Base-by-base conservation (phyloP, 345 rosid genomes). In the Noccaea bulbosa region DNA sequence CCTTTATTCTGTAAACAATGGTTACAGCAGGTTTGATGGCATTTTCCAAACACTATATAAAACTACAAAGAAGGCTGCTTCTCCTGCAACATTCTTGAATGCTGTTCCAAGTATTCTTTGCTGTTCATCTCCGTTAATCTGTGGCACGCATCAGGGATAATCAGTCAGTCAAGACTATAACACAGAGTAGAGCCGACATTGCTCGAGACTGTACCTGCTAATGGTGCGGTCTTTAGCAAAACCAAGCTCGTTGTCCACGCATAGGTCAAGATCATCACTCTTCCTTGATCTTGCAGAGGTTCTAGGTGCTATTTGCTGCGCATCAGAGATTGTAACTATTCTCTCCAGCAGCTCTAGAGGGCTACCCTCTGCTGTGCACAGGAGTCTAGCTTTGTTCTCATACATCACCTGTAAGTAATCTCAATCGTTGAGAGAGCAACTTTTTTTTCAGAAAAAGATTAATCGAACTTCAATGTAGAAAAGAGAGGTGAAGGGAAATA, bases 121-220 rank as follows among this genome's bases (percentile, higher is more conserved):
- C 93, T 94, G 80, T 94, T 94, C 97, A 94, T 86, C 81, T 94
- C 95, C 11, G 96, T 91, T 70, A 94, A 82, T 75, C 99, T 91
- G 88, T 72, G 68, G 33, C 20, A 50, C 2, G 30, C 7, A 55
- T 39, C 44, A 33, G 32, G 55, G 24, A 34, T 56, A 7, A 33
- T 53, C 22, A 69, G 53, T 51, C 30, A 20, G 22, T 20, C 56
- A 7, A 37, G 15, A 60, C 35, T 35, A 60, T 11, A 38, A 24
- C 43, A 52, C 34, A 60, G 43, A 22, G 64, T 59, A 60, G 52
- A 1, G 35, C 51, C 51, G 27, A 56, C 48, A 55, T 46, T 67
- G 24, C 39, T 68, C 3, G 33, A 27, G 30, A 12, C 5, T 7
- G 5, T 81, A 91, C 99, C 99, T 85, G 73, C 99, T 94, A 76